These are phyloP conservation scores for Pascua sp. DNA, from an alignment of 1,284 basidiomycete genomes.

Conservation along the genomic window DNA sequence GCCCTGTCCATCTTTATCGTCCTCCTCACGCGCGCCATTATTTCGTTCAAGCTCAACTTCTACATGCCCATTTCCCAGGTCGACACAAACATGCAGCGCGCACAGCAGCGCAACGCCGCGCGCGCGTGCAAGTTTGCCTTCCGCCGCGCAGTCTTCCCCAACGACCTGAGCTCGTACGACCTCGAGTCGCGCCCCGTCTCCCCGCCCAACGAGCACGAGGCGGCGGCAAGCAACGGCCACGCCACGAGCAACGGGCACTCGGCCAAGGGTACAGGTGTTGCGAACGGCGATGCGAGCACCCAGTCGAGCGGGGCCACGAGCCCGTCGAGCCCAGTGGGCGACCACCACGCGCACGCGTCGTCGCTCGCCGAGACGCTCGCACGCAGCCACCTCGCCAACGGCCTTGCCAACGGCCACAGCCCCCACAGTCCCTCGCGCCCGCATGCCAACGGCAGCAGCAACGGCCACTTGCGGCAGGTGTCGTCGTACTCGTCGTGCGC, in stretches of 20 bases:
- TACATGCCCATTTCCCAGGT: constrained; percentile 99
- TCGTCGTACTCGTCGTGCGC: constrained; percentile 14
- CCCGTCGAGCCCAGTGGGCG: no score
- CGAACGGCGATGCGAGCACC: background rate
- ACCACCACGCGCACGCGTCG: background rate
- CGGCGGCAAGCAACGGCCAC: background rate
- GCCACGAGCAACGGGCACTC: constrained; percentile 1
- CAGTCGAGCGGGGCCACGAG: background rate
- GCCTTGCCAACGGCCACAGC: constrained; percentile 10
- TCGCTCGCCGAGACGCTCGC: background rate
- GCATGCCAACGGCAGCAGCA: constrained; percentile 10
- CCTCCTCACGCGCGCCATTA: constrained; percentile 86
- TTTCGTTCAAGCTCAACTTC: constrained; percentile 86
- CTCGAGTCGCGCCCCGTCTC: constrained; percentile 38
- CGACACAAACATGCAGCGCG: constrained; percentile 91
- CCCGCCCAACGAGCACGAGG: constrained; percentile 21
- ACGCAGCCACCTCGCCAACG: background rate
- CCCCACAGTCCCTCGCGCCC: background rate
- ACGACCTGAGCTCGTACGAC: constrained; percentile 42
- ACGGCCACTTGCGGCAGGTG: constrained; percentile 8
- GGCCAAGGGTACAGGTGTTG: no score
- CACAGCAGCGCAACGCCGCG: constrained; percentile 79
- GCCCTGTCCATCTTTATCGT: constrained; percentile 94
- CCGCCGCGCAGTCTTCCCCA: constrained; percentile 78
- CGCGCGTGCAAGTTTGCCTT: constrained; percentile 78